A percentile compares a stretch with the other conserved stretches of the same genome.
phyloP scores from a whole-genome alignment of 306 rosid species.

The Quercus rubra region DNA sequence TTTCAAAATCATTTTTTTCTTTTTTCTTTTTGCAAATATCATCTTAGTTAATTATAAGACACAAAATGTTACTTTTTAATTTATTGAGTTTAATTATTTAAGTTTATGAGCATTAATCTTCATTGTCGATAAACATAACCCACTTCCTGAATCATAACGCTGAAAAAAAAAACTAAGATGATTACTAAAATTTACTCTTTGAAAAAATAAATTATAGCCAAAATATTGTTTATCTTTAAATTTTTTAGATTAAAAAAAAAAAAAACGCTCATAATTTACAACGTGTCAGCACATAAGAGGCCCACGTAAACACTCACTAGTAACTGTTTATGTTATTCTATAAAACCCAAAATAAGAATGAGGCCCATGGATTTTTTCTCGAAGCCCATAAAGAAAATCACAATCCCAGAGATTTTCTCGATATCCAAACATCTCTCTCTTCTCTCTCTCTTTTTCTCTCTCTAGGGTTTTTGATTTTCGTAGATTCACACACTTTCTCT shows the following conservation, averaged over 20 bases:
- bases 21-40: no score
- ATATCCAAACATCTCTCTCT: constrained; percentile 27
- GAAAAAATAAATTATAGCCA: no score
- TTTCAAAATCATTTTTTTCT: no score
- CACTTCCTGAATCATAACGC: no score
- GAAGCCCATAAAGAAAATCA: constrained; percentile 11
- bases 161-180: no score
- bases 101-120: no score
- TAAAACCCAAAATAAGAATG: not conserved
- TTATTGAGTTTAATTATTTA: no score
- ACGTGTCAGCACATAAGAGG: not conserved
- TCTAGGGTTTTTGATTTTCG: constrained; percentile 25
- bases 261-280: not conserved
- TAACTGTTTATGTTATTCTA: constrained; percentile 5
- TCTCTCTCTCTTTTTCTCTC: constrained; percentile 12
- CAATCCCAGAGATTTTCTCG: constrained; percentile 15
- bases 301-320: not conserved
- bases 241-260: no score
- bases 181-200: no score
- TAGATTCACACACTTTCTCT: not conserved
- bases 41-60: no score
- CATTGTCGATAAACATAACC: no score
- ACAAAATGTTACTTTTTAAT: not conserved
- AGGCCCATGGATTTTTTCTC: not conserved
- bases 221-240: no score